Evolutionary conservation across 257 asterid genomes (phyloP).

Genomic region (Fraxinus americana): DNA sequence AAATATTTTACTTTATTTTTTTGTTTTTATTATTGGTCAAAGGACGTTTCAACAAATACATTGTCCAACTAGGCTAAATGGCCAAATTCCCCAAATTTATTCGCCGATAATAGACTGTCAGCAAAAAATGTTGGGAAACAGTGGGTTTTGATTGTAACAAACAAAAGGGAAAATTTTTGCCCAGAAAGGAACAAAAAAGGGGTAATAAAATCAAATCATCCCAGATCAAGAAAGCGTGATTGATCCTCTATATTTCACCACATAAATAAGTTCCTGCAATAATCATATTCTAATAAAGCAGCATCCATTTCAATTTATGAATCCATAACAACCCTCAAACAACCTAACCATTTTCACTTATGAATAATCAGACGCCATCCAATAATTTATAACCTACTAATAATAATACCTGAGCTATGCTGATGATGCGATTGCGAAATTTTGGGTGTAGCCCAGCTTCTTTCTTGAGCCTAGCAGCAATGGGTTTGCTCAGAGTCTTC

Average conservation of each 20-base stretch:
- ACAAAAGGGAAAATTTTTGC: not conserved
- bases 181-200: not conserved
- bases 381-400: not conserved
- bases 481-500: slow-evolving; percentile 84
- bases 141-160: not conserved
- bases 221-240: slow-evolving; percentile 13
- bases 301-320: not conserved
- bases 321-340: slow-evolving; percentile 17
- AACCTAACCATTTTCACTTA: not conserved
- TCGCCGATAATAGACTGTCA: not conserved
- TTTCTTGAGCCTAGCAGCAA: slow-evolving; percentile 74
- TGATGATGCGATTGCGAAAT: slow-evolving; percentile 67
- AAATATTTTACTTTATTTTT: no score
- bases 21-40: no score
- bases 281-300: not conserved
- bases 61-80: no score
- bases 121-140: not conserved
- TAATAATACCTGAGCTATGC: slow-evolving; percentile 76
- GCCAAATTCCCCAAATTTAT: no score
- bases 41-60: no score
- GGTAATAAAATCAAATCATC: not conserved
- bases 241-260: not conserved
- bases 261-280: not conserved
- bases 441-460: slow-evolving; percentile 82
- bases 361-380: not conserved